Conservation (phyloP, 2,329 filamentous ascomycete species). For the Xylaria sp. region DNA sequence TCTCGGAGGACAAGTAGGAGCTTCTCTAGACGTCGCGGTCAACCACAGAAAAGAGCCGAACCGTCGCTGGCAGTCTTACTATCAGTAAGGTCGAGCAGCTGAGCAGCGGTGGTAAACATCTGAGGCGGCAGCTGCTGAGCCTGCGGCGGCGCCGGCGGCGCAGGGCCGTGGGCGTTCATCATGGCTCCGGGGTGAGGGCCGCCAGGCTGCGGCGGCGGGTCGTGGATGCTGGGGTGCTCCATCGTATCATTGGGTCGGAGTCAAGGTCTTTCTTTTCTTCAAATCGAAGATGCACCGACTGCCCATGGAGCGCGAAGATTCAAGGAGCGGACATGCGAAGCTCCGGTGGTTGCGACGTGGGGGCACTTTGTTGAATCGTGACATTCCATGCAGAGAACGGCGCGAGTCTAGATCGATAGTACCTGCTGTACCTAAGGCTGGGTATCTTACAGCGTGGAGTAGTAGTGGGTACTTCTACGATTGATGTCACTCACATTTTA, state of each 20-base stretch:
- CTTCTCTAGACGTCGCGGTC: constrained; percentile 75
- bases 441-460: neutral
- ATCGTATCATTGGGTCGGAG: constrained; percentile 54
- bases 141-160: constrained; percentile 52
- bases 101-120: constrained; percentile 98
- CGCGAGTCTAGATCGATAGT: neutral
- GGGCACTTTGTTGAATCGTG: neutral
- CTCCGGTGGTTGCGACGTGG: constrained; percentile 30
- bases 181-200: constrained; percentile 45
- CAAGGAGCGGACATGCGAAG: constrained; percentile 11
- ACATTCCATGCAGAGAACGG: neutral
- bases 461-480: neutral
- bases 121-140: constrained; percentile 81
- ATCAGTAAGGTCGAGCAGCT: constrained; percentile 94
- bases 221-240: constrained; percentile 65
- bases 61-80: constrained; percentile 69
- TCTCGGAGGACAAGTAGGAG: constrained; percentile 91
- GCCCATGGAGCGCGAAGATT: constrained; percentile 42
- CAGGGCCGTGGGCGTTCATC: constrained; percentile 26
- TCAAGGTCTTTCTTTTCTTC: constrained; percentile 12
- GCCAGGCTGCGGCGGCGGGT: constrained; percentile 56
- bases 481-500: constrained; percentile 32
- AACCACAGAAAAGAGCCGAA: constrained; percentile 36
- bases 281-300: constrained; percentile 30
- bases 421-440: too few relatives aligned